Evolutionary conservation across 2,329 filamentous ascomycete genomes (phyloP).

Genomic region (Volutella citrinella): DNA sequence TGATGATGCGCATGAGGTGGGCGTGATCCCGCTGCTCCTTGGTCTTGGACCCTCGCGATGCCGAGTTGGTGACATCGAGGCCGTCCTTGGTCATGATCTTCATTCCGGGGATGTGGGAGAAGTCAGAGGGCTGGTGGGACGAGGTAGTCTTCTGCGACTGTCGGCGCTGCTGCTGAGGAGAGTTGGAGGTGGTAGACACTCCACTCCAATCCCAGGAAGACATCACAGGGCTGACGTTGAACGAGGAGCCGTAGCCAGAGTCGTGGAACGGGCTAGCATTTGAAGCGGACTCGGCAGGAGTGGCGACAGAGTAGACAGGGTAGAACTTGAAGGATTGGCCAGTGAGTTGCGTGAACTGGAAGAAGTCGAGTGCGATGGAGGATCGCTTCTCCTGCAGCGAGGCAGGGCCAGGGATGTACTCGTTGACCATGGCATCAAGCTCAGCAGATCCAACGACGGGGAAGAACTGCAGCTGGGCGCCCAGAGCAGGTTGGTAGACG

Average conservation of each 20-base stretch:
- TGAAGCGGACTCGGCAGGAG: constrained; percentile 40
- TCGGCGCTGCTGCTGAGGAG: constrained; percentile 27
- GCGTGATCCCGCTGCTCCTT: constrained; percentile 67
- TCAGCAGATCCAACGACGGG: constrained; percentile 62
- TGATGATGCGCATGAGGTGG: constrained; percentile 64
- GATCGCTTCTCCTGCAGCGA: constrained; percentile 58
- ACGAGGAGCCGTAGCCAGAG: constrained; percentile 45
- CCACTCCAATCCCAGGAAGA: constrained; percentile 47
- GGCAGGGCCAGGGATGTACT: constrained; percentile 52
- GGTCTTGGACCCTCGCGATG: constrained; percentile 61
- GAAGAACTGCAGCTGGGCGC: constrained; percentile 60
- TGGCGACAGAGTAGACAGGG: constrained; percentile 41
- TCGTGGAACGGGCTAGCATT: constrained; percentile 39
- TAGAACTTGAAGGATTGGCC: constrained; percentile 62
- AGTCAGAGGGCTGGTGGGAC: constrained; percentile 38
- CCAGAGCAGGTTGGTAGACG: constrained; percentile 56
- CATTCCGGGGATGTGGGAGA: constrained; percentile 59
- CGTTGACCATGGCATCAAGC: constrained; percentile 57
- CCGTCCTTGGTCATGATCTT: constrained; percentile 65
- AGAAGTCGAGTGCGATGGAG: constrained; percentile 57
- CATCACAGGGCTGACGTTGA: constrained; percentile 48
- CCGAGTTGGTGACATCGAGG: constrained; percentile 59
- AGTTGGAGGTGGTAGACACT: constrained; percentile 26
- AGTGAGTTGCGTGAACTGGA: constrained; percentile 49
- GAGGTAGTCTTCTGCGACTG: constrained; percentile 23